Conservation (phyloP, 2,329 filamentous ascomycete genomes). For the Dichotomopilus funicola region DNA sequence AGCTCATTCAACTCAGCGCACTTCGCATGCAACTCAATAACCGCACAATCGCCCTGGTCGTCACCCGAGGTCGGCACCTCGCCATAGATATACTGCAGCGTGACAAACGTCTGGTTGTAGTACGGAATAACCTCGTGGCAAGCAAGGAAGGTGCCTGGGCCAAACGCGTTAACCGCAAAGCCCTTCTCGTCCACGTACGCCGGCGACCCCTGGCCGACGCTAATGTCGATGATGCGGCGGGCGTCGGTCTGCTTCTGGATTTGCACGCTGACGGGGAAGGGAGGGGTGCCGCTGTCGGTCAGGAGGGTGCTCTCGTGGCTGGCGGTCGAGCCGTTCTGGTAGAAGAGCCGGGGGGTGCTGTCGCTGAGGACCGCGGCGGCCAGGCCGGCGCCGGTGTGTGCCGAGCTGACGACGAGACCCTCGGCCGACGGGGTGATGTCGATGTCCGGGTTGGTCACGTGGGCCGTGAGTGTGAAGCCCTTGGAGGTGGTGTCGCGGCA, state of each 20-base stretch:
- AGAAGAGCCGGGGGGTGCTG: conserved; percentile 35
- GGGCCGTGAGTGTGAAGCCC: conserved; percentile 11
- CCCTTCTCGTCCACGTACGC: conserved; percentile 31
- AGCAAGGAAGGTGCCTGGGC: conserved; percentile 34
- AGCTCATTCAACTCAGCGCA: conserved; percentile 35
- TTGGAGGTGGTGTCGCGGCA: not conserved
- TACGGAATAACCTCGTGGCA: conserved; percentile 39
- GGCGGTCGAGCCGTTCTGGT: conserved; percentile 41
- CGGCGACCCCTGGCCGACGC: conserved; percentile 33
- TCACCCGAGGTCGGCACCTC: conserved; percentile 8
- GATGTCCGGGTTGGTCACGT: conserved; percentile 33
- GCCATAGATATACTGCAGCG: conserved; percentile 34
- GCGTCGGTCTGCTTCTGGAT: conserved; percentile 22
- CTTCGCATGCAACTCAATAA: conserved; percentile 38
- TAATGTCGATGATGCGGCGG: conserved; percentile 27
- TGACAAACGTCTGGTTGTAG: conserved; percentile 34
- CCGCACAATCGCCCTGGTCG: conserved; percentile 36
- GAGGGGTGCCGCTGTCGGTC: conserved; percentile 36
- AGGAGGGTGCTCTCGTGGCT: conserved; percentile 31
- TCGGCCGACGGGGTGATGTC: conserved; percentile 39
- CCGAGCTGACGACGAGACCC: conserved; percentile 33
- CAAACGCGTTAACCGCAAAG: conserved; percentile 24
- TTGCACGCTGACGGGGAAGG: conserved; percentile 33
- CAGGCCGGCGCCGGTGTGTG: conserved; percentile 38
- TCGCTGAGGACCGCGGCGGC: conserved; percentile 32